Base-by-base conservation (phyloP, 257 asterid genomes). In the Solanum paucissectum region DNA sequence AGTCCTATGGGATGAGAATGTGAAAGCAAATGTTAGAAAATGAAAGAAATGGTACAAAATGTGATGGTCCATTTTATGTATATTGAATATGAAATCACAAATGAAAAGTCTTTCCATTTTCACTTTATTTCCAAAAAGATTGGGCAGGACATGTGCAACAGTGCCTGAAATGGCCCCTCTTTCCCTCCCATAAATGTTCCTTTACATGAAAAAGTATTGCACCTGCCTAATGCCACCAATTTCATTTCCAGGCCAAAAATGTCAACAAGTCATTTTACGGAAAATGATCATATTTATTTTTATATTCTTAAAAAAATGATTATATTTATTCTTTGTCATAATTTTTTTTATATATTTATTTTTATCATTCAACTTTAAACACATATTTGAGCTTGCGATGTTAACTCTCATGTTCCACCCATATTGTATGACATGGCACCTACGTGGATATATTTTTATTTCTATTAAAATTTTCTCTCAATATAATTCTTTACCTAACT, bases 61-160 rank as follows among this genome's bases (percentile, higher is more conserved):
- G n/a, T 66, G 74, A 71, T 71, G 76, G 77, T 71, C 25, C n/a
- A 71, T 32, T 69, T 71, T 21, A 71, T 71, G 40, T 66, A 66
- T 5, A 27, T 0, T 66, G 34, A 66, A 66, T 66, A 33, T 66
- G 20, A 66, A 66, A 66, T 25, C 25, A 20, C 25, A 23, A 58
- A 66, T 66, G 36, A 44, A 2, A 66, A 66, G 74, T 71, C 77
- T 71, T 69, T 69, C 40, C 76, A 69, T 69, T 14, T 68, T 69
- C 38, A 69, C 38, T 69, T 29, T 69, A 69, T 32, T 13, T 71
- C 36, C 77, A 14, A 7, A 69, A 32, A 11, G 77, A 33, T 93
- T 91, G 21, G 85, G 66, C 66, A 58, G 23, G 25, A 87, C 95
- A 93, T 91, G 93, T 91, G 79, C 11, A 74, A 79, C 88, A 87